Conservation (phyloP, 2,329 filamentous ascomycete genomes). For the Ceratocystis papillata region DNA sequence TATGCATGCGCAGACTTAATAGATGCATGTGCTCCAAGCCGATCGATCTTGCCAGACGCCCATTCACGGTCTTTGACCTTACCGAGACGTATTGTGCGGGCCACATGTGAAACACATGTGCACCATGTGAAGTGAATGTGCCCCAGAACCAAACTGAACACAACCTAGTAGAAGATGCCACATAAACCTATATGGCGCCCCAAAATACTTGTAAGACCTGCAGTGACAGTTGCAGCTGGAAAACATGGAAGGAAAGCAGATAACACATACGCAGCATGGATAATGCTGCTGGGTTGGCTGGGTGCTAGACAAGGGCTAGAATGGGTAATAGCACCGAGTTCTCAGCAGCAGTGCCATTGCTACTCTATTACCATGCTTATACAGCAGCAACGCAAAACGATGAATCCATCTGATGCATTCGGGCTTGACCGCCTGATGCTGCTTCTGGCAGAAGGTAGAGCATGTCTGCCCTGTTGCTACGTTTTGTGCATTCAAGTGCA, state of each 20-base stretch:
- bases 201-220: conserved; percentile 4
- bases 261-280: background rate
- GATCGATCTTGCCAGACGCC: background rate
- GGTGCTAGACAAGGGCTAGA: background rate
- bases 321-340: background rate
- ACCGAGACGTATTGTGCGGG: conserved; percentile 1
- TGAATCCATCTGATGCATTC: background rate
- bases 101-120: background rate
- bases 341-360: background rate
- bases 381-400: background rate
- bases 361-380: background rate
- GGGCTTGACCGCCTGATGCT: conserved; percentile 8
- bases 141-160: background rate
- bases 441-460: background rate
- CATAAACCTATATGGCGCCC: background rate
- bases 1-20: conserved; percentile 7
- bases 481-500: background rate
- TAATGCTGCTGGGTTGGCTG: background rate
- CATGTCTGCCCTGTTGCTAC: background rate
- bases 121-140: background rate
- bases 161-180: background rate
- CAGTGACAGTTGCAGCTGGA: conserved; percentile 18
- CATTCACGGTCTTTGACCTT: background rate
- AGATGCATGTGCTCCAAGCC: background rate
- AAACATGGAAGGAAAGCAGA: background rate